Evolutionary conservation across 2,329 filamentous ascomycete genomes (phyloP), one percentile per base, ranked within the genome.

Genomic region (Diaporthe ilicicola): DNA sequence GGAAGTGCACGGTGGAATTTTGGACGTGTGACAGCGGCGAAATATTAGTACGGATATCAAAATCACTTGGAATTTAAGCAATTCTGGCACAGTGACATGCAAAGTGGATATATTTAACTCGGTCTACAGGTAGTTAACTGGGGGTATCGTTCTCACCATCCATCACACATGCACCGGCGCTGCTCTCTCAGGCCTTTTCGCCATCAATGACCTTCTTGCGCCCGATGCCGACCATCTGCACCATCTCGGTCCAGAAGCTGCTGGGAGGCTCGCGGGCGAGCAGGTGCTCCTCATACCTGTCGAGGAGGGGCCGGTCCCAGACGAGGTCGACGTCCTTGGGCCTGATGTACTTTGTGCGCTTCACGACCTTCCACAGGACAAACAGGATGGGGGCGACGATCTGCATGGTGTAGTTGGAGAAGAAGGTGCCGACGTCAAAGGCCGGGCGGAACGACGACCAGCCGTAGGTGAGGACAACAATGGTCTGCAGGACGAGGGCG

Each of bases 361-460:
- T 88, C 77, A 89, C 19, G 1, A 92, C 12, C 80, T 93, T 93
- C 89, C 89, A 93, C 75, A 84, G 83, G 22, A 86, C 67, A 76
- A 86, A 91, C 39, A 89, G 79, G 34, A 87, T 76, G 3, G 85
- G 84, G 0, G 85, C 84, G 37, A 90, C 76, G n/a, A 89, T 78
- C 72, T 87, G 81, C 86, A 89, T 88, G 29, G 85, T 86, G 78
- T 90, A 90, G 80, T 87, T 86, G 12, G 80, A 75, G 71, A 81
- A 81, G 74, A 81, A 81, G 55, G 74, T 75, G 5, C 74, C 76
- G 6, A 80, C 76, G 44, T 77, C 76, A 80, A 67, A 73, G 12
- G 70, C 50, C 50, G 62, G 59, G 44, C 59, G 59, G 62, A 73
- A 73, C 0, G 84, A 80, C 7, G 81, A 81, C 78, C 91, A 91